Evolutionary conservation across 768 basidiomycete species (phyloP).

Genomic region (Trametes cubensis): DNA sequence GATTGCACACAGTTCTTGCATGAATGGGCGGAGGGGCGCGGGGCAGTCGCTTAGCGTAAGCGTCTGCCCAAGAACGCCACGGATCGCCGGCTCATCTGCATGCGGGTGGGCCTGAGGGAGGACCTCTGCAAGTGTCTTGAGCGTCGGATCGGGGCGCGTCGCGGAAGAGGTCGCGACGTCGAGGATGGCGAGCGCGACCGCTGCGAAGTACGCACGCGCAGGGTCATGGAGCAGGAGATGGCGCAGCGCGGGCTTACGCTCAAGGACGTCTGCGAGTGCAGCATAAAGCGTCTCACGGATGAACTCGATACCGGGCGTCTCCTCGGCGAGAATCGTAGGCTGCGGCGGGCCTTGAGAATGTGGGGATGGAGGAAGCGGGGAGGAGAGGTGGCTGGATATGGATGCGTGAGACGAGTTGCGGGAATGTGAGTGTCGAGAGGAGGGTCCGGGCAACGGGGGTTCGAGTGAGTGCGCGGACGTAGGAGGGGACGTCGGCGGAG

Average conservation of each 20-base stretch:
- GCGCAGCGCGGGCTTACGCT: slow-evolving; percentile 55
- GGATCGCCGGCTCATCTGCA: slow-evolving; percentile 34
- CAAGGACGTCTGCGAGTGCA: slow-evolving; percentile 70
- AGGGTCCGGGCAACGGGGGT: slow-evolving; percentile 21
- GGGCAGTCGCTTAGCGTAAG: slow-evolving; percentile 68
- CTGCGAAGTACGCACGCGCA: slow-evolving; percentile 76
- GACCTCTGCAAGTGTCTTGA: slow-evolving; percentile 22
- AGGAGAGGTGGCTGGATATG: slow-evolving; percentile 33
- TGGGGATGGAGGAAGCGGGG: slow-evolving; percentile 23
- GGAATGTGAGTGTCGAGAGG: slow-evolving; percentile 4
- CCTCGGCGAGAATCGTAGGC: slow-evolving; percentile 39
- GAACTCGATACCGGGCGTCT: slow-evolving; percentile 65
- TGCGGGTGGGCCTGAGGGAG: slow-evolving; percentile 36
- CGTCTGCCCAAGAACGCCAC: slow-evolving; percentile 57
- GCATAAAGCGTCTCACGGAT: slow-evolving; percentile 90
- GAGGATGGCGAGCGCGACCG: slow-evolving; percentile 73
- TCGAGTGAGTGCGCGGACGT: slow-evolving; percentile 26
- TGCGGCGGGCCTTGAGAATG: slow-evolving; percentile 25
- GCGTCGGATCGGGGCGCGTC: slow-evolving; percentile 43
- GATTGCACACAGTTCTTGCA: slow-evolving; percentile 39
- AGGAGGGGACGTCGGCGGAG: slow-evolving; percentile 30
- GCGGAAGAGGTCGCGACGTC: slow-evolving; percentile 59
- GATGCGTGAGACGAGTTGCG: slow-evolving; percentile 25
- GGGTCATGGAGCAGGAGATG: slow-evolving; percentile 62
- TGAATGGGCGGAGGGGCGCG: slow-evolving; percentile 62